Conservation (phyloP, 805 yeast genomes). For the Starmera quercuum region DNA sequence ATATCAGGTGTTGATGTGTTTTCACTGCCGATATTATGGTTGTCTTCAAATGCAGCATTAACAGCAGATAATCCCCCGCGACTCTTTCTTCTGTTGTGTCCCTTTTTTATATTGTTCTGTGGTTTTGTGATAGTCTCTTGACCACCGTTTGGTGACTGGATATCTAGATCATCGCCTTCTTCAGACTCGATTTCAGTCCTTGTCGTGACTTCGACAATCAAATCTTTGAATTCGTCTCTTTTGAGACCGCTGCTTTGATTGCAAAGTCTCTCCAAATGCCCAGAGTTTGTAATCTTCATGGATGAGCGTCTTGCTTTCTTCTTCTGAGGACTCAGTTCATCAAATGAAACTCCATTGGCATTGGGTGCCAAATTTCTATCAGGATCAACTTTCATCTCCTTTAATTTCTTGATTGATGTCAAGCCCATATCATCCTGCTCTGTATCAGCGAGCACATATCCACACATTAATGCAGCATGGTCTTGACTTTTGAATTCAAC, state of each 20-base stretch:
- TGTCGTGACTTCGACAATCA: conserved; percentile 17
- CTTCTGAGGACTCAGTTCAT: conserved; percentile 4
- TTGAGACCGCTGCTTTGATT: conserved; percentile 1
- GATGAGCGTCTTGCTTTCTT: conserved; percentile 10
- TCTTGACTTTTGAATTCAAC: conserved; percentile 66
- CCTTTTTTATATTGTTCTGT: conserved; percentile 5
- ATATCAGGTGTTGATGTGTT: neutral
- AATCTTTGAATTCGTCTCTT: conserved; percentile 9
- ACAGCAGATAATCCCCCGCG: conserved; percentile 20
- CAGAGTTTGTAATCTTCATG: neutral
- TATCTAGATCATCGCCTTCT: conserved; percentile 3
- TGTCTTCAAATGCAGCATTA: conserved; percentile 1
- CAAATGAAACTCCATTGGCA: neutral
- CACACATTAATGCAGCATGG: conserved; percentile 64
- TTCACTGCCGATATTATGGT: neutral
- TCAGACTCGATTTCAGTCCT: conserved; percentile 11
- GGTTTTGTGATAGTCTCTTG: neutral
- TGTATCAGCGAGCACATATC: conserved; percentile 41
- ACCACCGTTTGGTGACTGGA: conserved; percentile 1
- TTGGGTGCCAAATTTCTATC: conserved; percentile 27
- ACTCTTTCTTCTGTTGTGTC: conserved; percentile 19
- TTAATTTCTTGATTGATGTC: conserved; percentile 27
- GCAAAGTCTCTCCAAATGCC: conserved; percentile 11
- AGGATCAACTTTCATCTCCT: conserved; percentile 31
- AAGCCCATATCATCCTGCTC: conserved; percentile 53